Percentiles rank a stretch among this genome's conserved stretches.
Conservation (phyloP, 495 filamentous ascomycete species). For the Hypoxylon fuscum region DNA sequence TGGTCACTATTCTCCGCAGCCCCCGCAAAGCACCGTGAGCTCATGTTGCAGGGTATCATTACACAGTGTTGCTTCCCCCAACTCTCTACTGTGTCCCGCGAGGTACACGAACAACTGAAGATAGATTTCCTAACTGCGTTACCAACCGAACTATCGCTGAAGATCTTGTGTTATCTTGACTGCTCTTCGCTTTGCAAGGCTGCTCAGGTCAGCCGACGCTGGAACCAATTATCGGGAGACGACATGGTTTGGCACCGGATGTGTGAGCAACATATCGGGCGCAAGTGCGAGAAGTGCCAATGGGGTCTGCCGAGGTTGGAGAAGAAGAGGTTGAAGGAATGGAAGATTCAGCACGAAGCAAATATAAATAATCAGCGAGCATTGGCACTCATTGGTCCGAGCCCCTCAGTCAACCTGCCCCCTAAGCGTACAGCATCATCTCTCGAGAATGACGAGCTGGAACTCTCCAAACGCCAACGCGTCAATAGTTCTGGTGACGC, state of each 20-base stretch:
- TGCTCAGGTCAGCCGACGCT: conserved; percentile 89
- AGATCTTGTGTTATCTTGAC: conserved; percentile 91
- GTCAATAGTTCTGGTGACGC: conserved; percentile 35
- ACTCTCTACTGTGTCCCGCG: conserved; percentile 86
- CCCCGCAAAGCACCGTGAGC: conserved; percentile 87
- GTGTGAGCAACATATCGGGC: conserved; percentile 94
- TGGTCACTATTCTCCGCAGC: conserved; percentile 98
- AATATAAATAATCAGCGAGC: conserved; percentile 42
- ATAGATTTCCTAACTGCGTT: conserved; percentile 94
- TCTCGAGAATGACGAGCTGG: conserved; percentile 38
- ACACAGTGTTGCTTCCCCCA: conserved; percentile 97
- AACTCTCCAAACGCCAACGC: conserved; percentile 61
- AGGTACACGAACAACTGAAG: conserved; percentile 87
- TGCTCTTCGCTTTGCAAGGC: conserved; percentile 97
- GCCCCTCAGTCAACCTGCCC: conserved; percentile 1
- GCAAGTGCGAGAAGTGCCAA: conserved; percentile 96
- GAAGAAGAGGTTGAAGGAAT: conserved; percentile 83
- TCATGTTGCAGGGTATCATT: conserved; percentile 95
- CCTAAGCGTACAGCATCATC: conserved; percentile 47
- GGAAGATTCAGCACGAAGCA: conserved; percentile 80
- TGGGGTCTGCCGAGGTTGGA: conserved; percentile 93
- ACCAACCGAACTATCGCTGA: conserved; percentile 89
- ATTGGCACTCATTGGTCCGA: conserved; percentile 9
- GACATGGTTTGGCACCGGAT: conserved; percentile 99
- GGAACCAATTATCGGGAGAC: conserved; percentile 89